phyloP scores from a whole-genome alignment of 768 basidiomycete species.

The Strobilomyces confusus region DNA sequence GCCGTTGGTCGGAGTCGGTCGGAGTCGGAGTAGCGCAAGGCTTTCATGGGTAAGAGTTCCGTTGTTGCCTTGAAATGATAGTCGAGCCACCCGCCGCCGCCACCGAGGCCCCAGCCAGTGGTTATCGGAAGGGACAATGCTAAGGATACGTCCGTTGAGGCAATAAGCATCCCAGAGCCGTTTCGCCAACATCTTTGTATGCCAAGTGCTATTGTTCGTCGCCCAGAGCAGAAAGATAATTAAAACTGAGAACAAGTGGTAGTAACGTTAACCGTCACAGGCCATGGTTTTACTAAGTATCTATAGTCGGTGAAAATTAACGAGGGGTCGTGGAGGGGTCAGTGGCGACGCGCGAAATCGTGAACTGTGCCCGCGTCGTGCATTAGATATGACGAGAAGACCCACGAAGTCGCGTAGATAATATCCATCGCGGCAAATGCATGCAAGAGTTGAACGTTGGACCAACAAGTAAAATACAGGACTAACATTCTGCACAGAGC shows the following conservation, averaged over 20 bases:
- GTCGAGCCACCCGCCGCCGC: neutral
- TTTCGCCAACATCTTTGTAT: slow-evolving; percentile 26
- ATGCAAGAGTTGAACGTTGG: slow-evolving; percentile 20
- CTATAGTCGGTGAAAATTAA: too few species aligned
- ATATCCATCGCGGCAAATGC: too few species aligned
- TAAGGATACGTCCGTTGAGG: slow-evolving; percentile 24
- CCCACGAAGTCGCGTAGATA: too few species aligned
- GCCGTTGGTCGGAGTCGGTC: too few species aligned
- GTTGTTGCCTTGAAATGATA: slow-evolving; percentile 23
- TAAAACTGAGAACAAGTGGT: too few species aligned
- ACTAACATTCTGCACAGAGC: slow-evolving; percentile 37
- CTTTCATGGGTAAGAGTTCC: slow-evolving; percentile 35
- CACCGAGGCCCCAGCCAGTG: neutral
- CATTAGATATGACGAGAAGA: slow-evolving; percentile 1
- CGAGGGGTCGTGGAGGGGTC: too few species aligned
- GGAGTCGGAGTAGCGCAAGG: too few species aligned
- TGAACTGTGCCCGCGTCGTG: slow-evolving; percentile 40
- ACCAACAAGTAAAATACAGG: neutral
- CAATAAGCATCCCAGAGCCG: slow-evolving; percentile 34
- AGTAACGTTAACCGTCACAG: too few species aligned
- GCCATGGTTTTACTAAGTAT: too few species aligned
- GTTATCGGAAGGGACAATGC: slow-evolving; percentile 17
- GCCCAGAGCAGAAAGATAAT: too few species aligned
- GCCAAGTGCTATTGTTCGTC: slow-evolving; percentile 25
- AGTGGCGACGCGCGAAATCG: slow-evolving; percentile 44